phyloP scores from a whole-genome alignment of 306 rosid species.

The Gynostemma pentaphyllum region DNA sequence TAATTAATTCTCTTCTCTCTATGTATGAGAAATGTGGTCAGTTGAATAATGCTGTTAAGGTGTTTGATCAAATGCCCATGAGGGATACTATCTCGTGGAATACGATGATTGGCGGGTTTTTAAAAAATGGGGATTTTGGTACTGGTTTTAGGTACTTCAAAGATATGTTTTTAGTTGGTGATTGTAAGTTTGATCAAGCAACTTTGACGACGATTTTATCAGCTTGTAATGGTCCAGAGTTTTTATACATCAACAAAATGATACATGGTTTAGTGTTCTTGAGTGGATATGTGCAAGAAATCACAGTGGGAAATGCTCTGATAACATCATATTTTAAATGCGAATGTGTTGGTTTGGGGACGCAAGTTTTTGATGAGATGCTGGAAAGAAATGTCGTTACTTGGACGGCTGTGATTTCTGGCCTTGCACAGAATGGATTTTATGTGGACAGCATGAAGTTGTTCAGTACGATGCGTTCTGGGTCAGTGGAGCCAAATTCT shows the following conservation, averaged over 20 bases:
- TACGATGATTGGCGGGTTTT: conserved; percentile 47
- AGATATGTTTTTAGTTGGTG: conserved; percentile 24
- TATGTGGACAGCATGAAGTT: conserved; percentile 39
- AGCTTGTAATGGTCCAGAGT: conserved; percentile 45
- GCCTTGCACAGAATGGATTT: conserved; percentile 51
- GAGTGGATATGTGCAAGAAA: conserved; percentile 52
- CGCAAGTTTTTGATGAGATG: conserved; percentile 61
- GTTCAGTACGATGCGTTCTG: conserved; percentile 38
- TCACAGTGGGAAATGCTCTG: conserved; percentile 69
- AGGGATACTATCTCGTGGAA: conserved; percentile 79
- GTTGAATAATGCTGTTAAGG: conserved; percentile 27
- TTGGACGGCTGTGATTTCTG: conserved; percentile 88
- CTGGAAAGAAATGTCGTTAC: conserved; percentile 67
- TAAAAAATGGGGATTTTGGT: conserved; percentile 31
- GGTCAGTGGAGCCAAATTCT: conserved; percentile 53
- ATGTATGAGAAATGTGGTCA: conserved; percentile 41
- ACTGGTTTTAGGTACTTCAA: conserved; percentile 40
- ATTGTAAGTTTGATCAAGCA: conserved; percentile 53
- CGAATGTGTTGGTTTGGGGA: conserved; percentile 40
- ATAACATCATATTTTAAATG: conserved; percentile 65
- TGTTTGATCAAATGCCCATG: conserved; percentile 51
- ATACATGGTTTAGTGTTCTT: conserved; percentile 55
- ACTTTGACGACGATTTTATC: conserved; percentile 60
- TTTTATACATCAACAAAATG: conserved; percentile 29
- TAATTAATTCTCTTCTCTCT: conserved; percentile 65